Conservation (phyloP, 495 filamentous ascomycete genomes). For the Geopyxis carbonaria region DNA sequence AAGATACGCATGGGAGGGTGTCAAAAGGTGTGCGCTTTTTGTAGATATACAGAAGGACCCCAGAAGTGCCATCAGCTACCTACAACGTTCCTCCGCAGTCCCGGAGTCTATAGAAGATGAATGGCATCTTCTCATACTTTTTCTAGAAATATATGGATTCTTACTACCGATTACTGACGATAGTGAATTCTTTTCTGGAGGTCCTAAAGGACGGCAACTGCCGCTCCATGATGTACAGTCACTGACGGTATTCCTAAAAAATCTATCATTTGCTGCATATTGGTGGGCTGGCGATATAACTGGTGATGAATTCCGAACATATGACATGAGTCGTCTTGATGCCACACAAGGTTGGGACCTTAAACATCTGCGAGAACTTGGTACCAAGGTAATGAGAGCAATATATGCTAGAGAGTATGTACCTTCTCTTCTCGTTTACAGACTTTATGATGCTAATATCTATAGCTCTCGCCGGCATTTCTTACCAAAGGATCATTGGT, state of each 20-base stretch:
- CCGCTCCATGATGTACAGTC: slow-evolving; percentile 51
- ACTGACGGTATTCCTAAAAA: slow-evolving; percentile 74
- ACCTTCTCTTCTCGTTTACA: background rate
- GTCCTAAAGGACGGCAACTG: slow-evolving; percentile 28
- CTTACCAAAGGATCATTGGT: slow-evolving; percentile 66
- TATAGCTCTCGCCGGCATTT: slow-evolving; percentile 63
- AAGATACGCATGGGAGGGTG: slow-evolving; percentile 77
- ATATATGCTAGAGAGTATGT: slow-evolving; percentile 78
- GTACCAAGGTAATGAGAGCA: slow-evolving; percentile 68
- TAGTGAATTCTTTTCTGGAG: slow-evolving; percentile 51
- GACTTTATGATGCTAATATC: slow-evolving; percentile 5
- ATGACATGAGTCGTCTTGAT: slow-evolving; percentile 30
- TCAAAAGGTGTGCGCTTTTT: slow-evolving; percentile 50
- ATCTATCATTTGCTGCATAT: slow-evolving; percentile 79
- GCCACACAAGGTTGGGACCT: slow-evolving; percentile 54
- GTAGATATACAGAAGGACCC: slow-evolving; percentile 39
- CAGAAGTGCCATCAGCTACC: background rate
- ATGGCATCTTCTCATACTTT: slow-evolving; percentile 79
- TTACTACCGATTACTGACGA: slow-evolving; percentile 85
- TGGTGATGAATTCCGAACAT: slow-evolving; percentile 33
- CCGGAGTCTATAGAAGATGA: slow-evolving; percentile 39
- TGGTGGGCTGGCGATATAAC: slow-evolving; percentile 59
- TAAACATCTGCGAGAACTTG: slow-evolving; percentile 58
- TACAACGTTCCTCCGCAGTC: slow-evolving; percentile 7
- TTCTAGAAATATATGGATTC: slow-evolving; percentile 87